Evolutionary conservation across 2,329 filamentous ascomycete species (phyloP).

Genomic region (Botrytis tulipae): DNA sequence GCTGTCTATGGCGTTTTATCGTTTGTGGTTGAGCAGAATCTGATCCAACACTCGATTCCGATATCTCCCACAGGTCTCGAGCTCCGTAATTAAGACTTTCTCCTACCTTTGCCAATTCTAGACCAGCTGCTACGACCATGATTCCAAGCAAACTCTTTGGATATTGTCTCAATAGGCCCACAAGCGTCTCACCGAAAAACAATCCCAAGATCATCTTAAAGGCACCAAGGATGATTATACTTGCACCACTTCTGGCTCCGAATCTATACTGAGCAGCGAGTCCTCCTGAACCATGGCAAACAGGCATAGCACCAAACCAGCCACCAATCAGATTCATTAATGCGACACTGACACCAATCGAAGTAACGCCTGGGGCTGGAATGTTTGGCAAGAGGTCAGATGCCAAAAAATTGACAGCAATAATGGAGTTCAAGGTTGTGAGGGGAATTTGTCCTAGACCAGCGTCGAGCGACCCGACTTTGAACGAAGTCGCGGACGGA

Average conservation of each 20-base stretch:
- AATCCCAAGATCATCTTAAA: constrained; percentile 76
- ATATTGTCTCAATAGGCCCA: constrained; percentile 68
- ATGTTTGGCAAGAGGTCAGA: constrained; percentile 71
- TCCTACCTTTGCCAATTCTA: constrained; percentile 84
- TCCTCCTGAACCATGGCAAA: constrained; percentile 90
- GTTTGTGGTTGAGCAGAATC: constrained; percentile 27
- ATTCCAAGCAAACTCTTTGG: constrained; percentile 76
- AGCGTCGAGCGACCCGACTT: constrained; percentile 53
- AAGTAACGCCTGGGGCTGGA: constrained; percentile 67
- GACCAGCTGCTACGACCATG: constrained; percentile 84
- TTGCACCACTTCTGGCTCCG: constrained; percentile 82
- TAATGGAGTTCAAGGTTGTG: constrained; percentile 87
- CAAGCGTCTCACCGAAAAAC: constrained; percentile 70
- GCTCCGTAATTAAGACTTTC: constrained; percentile 77
- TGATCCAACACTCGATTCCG: constrained; percentile 41
- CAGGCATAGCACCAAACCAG: constrained; percentile 94
- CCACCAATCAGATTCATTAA: constrained; percentile 80
- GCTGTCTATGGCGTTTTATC: constrained; percentile 47
- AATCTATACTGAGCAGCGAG: constrained; percentile 90
- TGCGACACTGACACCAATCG: constrained; percentile 77
- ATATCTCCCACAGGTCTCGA: constrained; percentile 58
- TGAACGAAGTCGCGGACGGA: constrained; percentile 47
- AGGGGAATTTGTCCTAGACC: constrained; percentile 79
- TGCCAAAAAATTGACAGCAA: constrained; percentile 80
- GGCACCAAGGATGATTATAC: constrained; percentile 73